These are phyloP conservation scores for Eleusine indica DNA, from an alignment of 176 grass and related monocot species.

Conservation along the genomic window DNA sequence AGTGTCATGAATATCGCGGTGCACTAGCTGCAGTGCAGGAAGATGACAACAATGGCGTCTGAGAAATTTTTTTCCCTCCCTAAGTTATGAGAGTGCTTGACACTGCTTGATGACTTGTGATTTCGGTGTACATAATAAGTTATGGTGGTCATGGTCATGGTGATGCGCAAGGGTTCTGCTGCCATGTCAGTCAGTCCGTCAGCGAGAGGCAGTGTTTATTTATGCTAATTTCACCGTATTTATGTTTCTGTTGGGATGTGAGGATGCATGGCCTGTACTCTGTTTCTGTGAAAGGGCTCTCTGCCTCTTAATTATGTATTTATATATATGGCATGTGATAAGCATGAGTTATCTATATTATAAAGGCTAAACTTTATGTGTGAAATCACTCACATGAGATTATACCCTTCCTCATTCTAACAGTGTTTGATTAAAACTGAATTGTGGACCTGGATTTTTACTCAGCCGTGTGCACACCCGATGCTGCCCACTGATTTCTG, in stretches of 20 bases:
- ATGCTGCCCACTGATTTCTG: no score
- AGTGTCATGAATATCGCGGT: conserved; percentile 72
- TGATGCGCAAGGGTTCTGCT: conserved; percentile 23
- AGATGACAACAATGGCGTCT: background rate
- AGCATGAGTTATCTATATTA: background rate
- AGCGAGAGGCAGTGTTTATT: conserved; percentile 23
- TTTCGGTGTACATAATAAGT: conserved; percentile 53
- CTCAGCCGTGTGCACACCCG: no score
- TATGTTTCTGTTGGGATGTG: conserved; percentile 16
- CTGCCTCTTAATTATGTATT: conserved; percentile 26
- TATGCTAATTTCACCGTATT: conserved; percentile 39
- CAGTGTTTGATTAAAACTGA: no score
- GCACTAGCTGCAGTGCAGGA: conserved; percentile 46
- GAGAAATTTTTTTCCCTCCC: background rate
- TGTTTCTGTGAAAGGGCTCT: conserved; percentile 21
- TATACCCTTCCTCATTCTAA: no score
- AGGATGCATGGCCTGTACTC: conserved; percentile 18
- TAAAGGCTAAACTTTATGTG: no score
- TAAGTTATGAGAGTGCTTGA: conserved; percentile 49
- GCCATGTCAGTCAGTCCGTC: conserved; percentile 3
- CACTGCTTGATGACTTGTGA: conserved; percentile 28
- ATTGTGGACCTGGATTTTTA: no score
- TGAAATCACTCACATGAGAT: no score
- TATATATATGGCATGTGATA: conserved; percentile 20
- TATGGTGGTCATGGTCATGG: conserved; percentile 29